Base-by-base conservation (phyloP, 345 rosid genomes). In the Tarenaya hassleriana region DNA sequence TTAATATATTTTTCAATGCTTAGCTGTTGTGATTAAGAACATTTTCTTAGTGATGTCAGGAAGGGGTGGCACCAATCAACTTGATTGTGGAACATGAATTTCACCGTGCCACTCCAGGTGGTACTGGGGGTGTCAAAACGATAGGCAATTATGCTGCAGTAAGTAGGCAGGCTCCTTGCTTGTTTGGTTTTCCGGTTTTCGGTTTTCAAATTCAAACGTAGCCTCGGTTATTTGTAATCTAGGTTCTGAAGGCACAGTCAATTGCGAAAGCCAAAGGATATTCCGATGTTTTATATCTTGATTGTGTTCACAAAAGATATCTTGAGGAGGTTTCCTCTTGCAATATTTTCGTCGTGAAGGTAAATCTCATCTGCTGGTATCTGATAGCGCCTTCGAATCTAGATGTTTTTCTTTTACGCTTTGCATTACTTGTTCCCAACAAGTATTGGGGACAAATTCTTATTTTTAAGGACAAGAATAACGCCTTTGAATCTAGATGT, bases 31-130 rank as follows among this genome's bases (percentile, higher is more conserved):
- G 39, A 17, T 16, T 34, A 1, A 19, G 16, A 12, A 14, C 8
- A 1, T 5, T 2, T 2, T 44, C 4, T 5, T 52, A 19, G 57
- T 54, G 52, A 49, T 60, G 42, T 17, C 81, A 91, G 98, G 95
- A 91, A 76, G 96, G 98, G 44, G 77, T 91, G 24, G 74, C 86
- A n/a, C n/a, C n/a, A n/a, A n/a, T n/a, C n/a, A n/a, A n/a, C n/a
- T n/a, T n/a, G n/a, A n/a, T n/a, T n/a, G n/a, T n/a, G n/a, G n/a
- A n/a, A n/a, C n/a, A n/a, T n/a, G n/a, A n/a, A n/a, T n/a, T n/a
- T n/a, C n/a, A 57, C 74, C 86, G 98, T 47, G 98, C 96, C 50
- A 76, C 94, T 53, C 98, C 98, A 70, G 96, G 98, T 62, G 98
- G 95, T 51, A 91, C 98, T 12, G 95, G 98, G 50, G 81, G 96